A percentile compares a stretch with the other conserved stretches of the same genome.
These are phyloP conservation scores for Rugonectria rugulosa DNA, from an alignment of 2,329 filamentous ascomycete genomes.

Conservation along the genomic window DNA sequence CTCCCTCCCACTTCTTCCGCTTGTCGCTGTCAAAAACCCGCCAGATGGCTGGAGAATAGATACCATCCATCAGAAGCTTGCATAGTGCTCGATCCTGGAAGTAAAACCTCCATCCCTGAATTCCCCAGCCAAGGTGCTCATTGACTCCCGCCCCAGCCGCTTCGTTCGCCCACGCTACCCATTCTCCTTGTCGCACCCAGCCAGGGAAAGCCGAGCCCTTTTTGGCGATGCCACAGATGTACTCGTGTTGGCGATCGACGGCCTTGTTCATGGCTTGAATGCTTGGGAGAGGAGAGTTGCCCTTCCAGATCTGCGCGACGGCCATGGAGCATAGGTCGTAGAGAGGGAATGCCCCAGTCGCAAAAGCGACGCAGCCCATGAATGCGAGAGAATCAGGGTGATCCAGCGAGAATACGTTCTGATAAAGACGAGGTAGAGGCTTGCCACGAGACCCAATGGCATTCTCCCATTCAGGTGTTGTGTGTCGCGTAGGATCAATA, in stretches of 20 bases:
- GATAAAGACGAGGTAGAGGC: slow-evolving; percentile 48
- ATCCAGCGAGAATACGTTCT: slow-evolving; percentile 53
- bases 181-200: slow-evolving; percentile 43
- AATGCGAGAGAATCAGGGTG: slow-evolving; percentile 54
- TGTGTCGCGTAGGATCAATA: slow-evolving; percentile 38
- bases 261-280: slow-evolving; percentile 45
- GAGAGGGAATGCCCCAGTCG: slow-evolving; percentile 45
- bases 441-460: slow-evolving; percentile 39
- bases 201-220: slow-evolving; percentile 37
- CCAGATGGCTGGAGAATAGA: slow-evolving; percentile 51
- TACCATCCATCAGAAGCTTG: slow-evolving; percentile 46
- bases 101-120: slow-evolving; percentile 52
- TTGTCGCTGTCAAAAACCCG: slow-evolving; percentile 51
- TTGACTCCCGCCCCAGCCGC: slow-evolving; percentile 51
- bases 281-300: slow-evolving; percentile 47
- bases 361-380: slow-evolving; percentile 47
- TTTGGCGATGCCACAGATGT: slow-evolving; percentile 40
- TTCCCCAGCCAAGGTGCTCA: slow-evolving; percentile 51
- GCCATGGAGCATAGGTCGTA: slow-evolving; percentile 54
- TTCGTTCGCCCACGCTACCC: slow-evolving; percentile 50
- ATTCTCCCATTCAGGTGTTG: slow-evolving; percentile 31
- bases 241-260: slow-evolving; percentile 44
- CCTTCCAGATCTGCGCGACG: slow-evolving; percentile 54
- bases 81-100: slow-evolving; percentile 48
- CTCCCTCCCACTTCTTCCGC: slow-evolving; percentile 50